Base-by-base conservation (phyloP, 176 grass and related monocot genomes). In the Carex pumila region DNA sequence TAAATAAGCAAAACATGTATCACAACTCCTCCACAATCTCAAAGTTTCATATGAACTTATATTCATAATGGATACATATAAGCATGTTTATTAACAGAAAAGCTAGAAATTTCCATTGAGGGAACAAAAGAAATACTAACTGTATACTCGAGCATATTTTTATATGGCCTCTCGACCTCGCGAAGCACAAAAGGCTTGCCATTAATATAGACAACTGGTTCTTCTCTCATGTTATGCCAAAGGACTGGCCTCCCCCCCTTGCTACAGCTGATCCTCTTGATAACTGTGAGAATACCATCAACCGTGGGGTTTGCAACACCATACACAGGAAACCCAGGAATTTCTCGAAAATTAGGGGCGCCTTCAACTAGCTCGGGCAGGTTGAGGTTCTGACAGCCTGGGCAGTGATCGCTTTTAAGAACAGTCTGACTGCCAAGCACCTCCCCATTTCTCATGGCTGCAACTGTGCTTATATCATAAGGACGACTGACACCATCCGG, bases 211-310 rank as follows among this genome's bases (percentile, higher is more conserved):
- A 98, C 89, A 86, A 98, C 96, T 21, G 96, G 96, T 78, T 98
- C 96, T 95, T 98, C 96, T 85, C 96, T 93, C 96, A 98, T 98
- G 80, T 98, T 98, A 85, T 98, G 96, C 96, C 96, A 98, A 61
- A 98, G 84, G 85, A 98, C 86, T 10, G 93, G 88, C 10, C 88
- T 71, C n/a, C 91, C 88, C 84, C 93, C 96, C 69, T 98, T 95
- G 85, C 85, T 95, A 80, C 89, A 89, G 90, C 88, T 90, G 70
- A 95, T 86, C 12, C 87, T 81, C 83, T 90, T 89, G 69, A 98
- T 88, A 80, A 98, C 96, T 79, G 89, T 88, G 61, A 86, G 88
- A 86, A 98, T 95, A 52, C 96, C 96, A 86, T 98, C 93, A 65
- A 93, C 64, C 9, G 96, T 98, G 68, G 96, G 96, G 62, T 98